Percentiles rank a stretch among this genome's conserved stretches.
These are phyloP conservation scores for Peniophora sp. DNA, from an alignment of 1,284 basidiomycete species.

Conservation along the genomic window DNA sequence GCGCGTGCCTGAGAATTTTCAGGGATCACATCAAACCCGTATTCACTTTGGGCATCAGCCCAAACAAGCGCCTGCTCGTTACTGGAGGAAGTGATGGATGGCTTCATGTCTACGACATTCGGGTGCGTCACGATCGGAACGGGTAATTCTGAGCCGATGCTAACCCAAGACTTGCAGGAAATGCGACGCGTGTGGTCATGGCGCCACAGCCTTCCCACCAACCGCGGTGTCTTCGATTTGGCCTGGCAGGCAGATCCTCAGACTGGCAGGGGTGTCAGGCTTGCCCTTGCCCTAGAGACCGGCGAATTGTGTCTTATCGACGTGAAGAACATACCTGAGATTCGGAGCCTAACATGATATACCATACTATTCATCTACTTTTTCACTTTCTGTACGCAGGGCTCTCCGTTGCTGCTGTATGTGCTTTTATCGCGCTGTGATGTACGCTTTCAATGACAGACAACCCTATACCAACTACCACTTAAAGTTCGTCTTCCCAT, in stretches of 20 bases:
- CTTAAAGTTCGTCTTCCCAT: background rate
- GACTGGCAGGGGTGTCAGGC: conserved; percentile 33
- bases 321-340: conserved; percentile 32
- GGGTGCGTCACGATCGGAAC: conserved; percentile 21
- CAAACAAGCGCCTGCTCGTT: conserved; percentile 50
- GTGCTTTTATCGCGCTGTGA: no score
- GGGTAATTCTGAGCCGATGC: background rate
- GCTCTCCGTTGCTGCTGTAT: no score
- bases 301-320: conserved; percentile 48
- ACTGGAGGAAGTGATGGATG: conserved; percentile 58
- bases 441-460: no score
- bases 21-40: conserved; percentile 59
- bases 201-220: conserved; percentile 36
- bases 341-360: conserved; percentile 11
- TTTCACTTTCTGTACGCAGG: no score
- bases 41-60: conserved; percentile 61
- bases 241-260: conserved; percentile 47
- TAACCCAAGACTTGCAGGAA: conserved; percentile 23
- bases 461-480: no score
- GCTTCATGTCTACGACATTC: conserved; percentile 47
- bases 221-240: conserved; percentile 56
- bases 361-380: no score
- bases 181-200: conserved; percentile 47
- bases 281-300: conserved; percentile 51
- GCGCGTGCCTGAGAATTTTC: conserved; percentile 62